These are phyloP conservation scores for Coemansia pectinata DNA, from an alignment of 192 early-diverging fungal species.

Conservation along the genomic window DNA sequence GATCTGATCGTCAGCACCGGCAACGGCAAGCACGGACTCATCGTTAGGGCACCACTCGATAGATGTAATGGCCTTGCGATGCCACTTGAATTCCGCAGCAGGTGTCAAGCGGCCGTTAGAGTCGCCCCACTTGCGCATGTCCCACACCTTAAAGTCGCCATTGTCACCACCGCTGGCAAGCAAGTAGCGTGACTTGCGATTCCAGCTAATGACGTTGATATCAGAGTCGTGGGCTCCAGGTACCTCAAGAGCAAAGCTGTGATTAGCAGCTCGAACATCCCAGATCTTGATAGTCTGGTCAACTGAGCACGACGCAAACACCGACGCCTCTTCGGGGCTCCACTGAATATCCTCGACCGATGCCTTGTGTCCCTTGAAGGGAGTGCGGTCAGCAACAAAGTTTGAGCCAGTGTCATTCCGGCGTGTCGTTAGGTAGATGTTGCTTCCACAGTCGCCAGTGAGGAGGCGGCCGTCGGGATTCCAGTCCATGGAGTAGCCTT, in stretches of 20 bases:
- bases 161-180: slow-evolving; percentile 92
- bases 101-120: slow-evolving; percentile 59
- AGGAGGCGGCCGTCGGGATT: slow-evolving; percentile 71
- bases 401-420: slow-evolving; percentile 58
- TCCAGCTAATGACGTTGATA: slow-evolving; percentile 98
- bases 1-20: slow-evolving; percentile 94
- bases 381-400: slow-evolving; percentile 71
- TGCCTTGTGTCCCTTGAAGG: slow-evolving; percentile 81
- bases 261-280: slow-evolving; percentile 84
- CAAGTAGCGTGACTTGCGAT: slow-evolving; percentile 79
- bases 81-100: slow-evolving; percentile 94
- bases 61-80: slow-evolving; percentile 86
- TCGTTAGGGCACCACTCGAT: slow-evolving; percentile 98
- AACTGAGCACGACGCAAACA: slow-evolving; percentile 90
- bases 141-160: slow-evolving; percentile 95
- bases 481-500: slow-evolving; percentile 99
- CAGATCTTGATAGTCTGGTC: slow-evolving; percentile 94
- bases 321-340: slow-evolving; percentile 85
- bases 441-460: slow-evolving; percentile 78
- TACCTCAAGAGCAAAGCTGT: slow-evolving; percentile 68
- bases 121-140: slow-evolving; percentile 68
- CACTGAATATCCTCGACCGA: slow-evolving; percentile 98
- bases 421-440: slow-evolving; percentile 82
- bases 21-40: slow-evolving; percentile 84
- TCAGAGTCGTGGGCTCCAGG: slow-evolving; percentile 80